Evolutionary conservation across 208 protist species (phyloP), one percentile per base, ranked within the genome.

Genomic region (Naegleria fowleri): DNA sequence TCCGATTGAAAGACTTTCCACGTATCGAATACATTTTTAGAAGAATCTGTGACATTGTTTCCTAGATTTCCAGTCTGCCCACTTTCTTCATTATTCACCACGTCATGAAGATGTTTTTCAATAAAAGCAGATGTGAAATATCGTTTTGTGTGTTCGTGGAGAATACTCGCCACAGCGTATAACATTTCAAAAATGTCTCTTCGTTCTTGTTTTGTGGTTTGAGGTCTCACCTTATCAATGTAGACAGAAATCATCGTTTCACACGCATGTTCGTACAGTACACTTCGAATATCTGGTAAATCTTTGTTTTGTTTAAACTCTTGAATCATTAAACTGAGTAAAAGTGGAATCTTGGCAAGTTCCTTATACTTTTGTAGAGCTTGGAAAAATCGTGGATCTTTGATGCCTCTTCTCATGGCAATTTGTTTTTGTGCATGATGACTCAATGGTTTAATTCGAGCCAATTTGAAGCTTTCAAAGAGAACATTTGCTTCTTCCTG

Each of bases 271-370:
- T 38, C 22, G 16, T 88, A 88, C 13, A 88, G 41, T 39, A 48
- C 84, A 7, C 25, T 16, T 55, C 84, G 51, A 39, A 88, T 25
- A 58, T 88, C 41, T 58, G 84, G 84, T 36, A 88, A 58, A 38
- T 52, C 19, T 7, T 55, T 33, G 9, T 58, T 88, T 88, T 88
- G 25, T 36, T 88, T 88, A 25, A 58, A 88, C 36, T 88, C 41
- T 58, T 52, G 41, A 58, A 88, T 88, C 84, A 88, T 48, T 58
- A 88, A 38, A 55, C 36, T 48, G 5, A 88, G 22, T 38, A 88
- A 38, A 19, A 88, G 43, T 58, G 84, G 84, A n/a, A 39, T 88
- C 13, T 88, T 48, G 11, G 84, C 84, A 58, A 88, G 33, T 88
- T 88, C 84, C 19, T 55, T 51, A 55, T 88, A 88, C n/a, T 88